Percentiles rank a stretch among this genome's conserved stretches.
These are phyloP conservation scores for Nemania sp. DNA, from an alignment of 2,329 filamentous ascomycete genomes.

Conservation along the genomic window DNA sequence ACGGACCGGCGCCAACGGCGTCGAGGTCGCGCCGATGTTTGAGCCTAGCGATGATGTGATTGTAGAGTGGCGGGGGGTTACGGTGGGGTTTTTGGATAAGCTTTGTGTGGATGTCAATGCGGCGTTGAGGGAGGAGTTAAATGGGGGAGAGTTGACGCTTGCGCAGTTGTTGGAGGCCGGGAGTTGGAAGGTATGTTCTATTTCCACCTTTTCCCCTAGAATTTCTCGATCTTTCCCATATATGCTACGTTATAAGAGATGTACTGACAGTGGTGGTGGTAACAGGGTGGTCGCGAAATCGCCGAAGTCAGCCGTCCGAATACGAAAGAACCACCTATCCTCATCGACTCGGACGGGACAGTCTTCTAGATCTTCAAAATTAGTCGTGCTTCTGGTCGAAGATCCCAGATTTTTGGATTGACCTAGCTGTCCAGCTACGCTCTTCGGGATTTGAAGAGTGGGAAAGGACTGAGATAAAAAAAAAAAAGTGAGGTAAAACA, in stretches of 20 bases:
- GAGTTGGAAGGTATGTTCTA: slow-evolving; percentile 78
- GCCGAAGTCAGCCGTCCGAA: slow-evolving; percentile 94
- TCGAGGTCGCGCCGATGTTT: slow-evolving; percentile 70
- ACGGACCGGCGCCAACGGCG: slow-evolving; percentile 65
- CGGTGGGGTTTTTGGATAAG: slow-evolving; percentile 74
- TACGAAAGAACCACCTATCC: slow-evolving; percentile 93
- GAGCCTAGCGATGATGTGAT: slow-evolving; percentile 75
- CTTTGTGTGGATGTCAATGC: slow-evolving; percentile 69
- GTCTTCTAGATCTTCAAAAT: slow-evolving; percentile 75
- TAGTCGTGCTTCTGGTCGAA: too few relatives aligned
- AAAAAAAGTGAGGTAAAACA: too few relatives aligned
- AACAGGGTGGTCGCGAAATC: slow-evolving; percentile 85
- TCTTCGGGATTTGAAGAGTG: too few relatives aligned
- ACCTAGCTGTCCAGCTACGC: too few relatives aligned
- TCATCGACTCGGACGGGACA: slow-evolving; percentile 94
- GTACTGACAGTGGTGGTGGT: slow-evolving; percentile 30
- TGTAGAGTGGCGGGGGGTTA: slow-evolving; percentile 77
- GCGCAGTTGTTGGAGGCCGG: slow-evolving; percentile 93
- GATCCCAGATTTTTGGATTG: too few relatives aligned
- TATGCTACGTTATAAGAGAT: neutral
- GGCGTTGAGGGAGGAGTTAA: slow-evolving; percentile 63
- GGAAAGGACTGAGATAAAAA: too few relatives aligned
- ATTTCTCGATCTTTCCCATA: too few relatives aligned
- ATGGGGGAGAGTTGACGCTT: slow-evolving; percentile 72
- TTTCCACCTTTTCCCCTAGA: neutral